Evolutionary conservation across 1,284 basidiomycete genomes (phyloP), one percentile per base, ranked within the genome.

Genomic region (Austroboletus novae-zelandiae): DNA sequence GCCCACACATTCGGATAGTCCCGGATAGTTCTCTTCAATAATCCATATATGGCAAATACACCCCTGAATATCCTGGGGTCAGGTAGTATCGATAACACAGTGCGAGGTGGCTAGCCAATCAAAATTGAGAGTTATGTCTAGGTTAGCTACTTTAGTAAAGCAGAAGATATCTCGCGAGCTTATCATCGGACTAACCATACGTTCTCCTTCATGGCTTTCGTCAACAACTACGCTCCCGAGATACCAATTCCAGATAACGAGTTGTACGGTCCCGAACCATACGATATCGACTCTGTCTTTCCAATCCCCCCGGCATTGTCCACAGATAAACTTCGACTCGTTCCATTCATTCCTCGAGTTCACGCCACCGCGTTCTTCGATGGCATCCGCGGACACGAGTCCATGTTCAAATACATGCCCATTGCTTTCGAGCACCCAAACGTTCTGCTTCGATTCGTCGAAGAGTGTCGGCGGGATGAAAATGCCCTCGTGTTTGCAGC

Each of bases 401-500:
- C 54, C 18, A 64, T 62, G 34, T 61, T 53, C 34, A 51, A 36
- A 29, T 9, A 67, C 41, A 53, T 65, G n/a, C 32, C 53, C 18
- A 0, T 45, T 13, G 39, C 45, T 29, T 18, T 64, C 13, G 65
- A 64, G 34, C 30, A 40, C 6, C 51, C 59, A n/a, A 5, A 14
- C 8, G 51, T 47, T 25, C 47, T 58, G 9, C 60, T 66, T 23
- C 50, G 43, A 34, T 35, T 40, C 27, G n/a, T 44, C 34, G 62
- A 67, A 39, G 20, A 0, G 9, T 7, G 9, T 35, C 54, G 54
- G 17, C 60, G 53, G 2, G 25, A 54, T 3, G 6, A 20, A 34
- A 13, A 10, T 5, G 6, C 6, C 3, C n/a, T 73, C 32, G 57
- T 80, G 8, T 79, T 81, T 61, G 75, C 75, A 29, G 66, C 77